phyloP scores from a whole-genome alignment of 1,284 basidiomycete genomes.

The Sporisorium reilianum region DNA sequence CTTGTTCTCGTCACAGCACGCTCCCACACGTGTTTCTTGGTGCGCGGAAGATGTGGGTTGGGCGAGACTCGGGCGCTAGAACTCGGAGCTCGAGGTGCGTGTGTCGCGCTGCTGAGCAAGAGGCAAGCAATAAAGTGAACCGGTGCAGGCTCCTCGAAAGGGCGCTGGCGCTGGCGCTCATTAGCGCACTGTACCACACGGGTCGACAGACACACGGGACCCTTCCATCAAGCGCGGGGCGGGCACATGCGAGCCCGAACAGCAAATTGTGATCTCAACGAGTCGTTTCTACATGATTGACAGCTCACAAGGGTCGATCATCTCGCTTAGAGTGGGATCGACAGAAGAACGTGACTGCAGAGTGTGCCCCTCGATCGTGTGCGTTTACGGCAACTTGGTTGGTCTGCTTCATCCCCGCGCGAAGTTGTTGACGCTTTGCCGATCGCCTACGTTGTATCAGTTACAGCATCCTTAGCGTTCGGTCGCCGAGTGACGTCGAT shows the following conservation, averaged over 20 bases:
- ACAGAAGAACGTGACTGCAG: slow-evolving; percentile 7
- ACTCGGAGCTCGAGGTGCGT: too few relatives aligned
- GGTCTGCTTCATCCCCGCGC: too few relatives aligned
- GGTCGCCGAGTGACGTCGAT: neutral
- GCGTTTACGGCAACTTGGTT: too few relatives aligned
- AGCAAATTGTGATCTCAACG: slow-evolving; percentile 1
- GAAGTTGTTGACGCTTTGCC: too few relatives aligned
- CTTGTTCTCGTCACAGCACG: neutral
- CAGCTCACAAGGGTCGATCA: slow-evolving; percentile 7
- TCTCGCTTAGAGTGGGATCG: slow-evolving; percentile 13
- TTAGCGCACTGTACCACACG: neutral
- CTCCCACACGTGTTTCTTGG: neutral
- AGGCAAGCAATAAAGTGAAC: too few relatives aligned
- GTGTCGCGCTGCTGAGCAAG: too few relatives aligned
- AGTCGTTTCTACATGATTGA: neutral
- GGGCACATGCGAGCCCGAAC: neutral
- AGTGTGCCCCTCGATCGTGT: too few relatives aligned
- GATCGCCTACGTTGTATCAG: neutral
- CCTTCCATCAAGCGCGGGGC: neutral
- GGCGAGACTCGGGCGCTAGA: neutral
- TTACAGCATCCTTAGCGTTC: neutral
- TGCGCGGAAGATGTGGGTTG: neutral
- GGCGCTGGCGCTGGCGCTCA: neutral
- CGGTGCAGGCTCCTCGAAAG: too few relatives aligned
- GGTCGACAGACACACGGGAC: neutral